A percentile compares a stretch with the other conserved stretches of the same genome.
These are phyloP conservation scores for Phaeosphaeriaceae sp. DNA, from an alignment of 2,329 filamentous ascomycete species.

Conservation along the genomic window DNA sequence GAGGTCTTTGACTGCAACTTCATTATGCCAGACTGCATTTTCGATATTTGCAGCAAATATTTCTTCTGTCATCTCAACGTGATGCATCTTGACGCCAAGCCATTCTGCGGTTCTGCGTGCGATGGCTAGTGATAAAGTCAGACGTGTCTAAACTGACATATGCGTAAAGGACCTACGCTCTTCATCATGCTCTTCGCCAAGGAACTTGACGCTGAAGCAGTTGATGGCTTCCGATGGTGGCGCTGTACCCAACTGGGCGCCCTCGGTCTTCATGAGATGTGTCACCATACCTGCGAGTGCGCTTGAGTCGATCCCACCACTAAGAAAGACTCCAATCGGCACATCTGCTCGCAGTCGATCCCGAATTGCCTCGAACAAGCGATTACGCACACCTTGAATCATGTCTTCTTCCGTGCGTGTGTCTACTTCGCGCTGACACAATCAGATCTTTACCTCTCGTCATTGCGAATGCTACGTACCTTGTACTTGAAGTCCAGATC, in stretches of 20 bases:
- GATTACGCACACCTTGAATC: constrained; percentile 57
- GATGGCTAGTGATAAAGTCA: constrained; percentile 54
- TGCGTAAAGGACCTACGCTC: constrained; percentile 18
- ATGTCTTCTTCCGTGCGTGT: constrained; percentile 59
- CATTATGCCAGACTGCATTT: constrained; percentile 55
- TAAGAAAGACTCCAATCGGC: constrained; percentile 63
- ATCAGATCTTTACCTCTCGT: not conserved
- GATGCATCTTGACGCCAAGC: constrained; percentile 55
- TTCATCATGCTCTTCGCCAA: constrained; percentile 53
- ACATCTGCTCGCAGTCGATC: constrained; percentile 64
- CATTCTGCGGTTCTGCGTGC: constrained; percentile 58
- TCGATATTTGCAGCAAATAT: constrained; percentile 53
- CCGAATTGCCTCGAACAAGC: constrained; percentile 60
- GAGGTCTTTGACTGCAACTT: constrained; percentile 58
- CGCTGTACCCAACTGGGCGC: constrained; percentile 54
- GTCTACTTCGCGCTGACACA: constrained; percentile 41
- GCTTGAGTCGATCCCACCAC: constrained; percentile 66
- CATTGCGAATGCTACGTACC: constrained; percentile 37
- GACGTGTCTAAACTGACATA: constrained; percentile 23
- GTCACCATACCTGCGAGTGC: constrained; percentile 63
- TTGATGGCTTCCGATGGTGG: constrained; percentile 35
- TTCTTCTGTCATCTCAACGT: constrained; percentile 49
- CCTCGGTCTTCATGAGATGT: constrained; percentile 53
- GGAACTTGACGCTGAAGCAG: constrained; percentile 63
- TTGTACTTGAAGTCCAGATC: constrained; percentile 62